Evolutionary conservation across 2,329 filamentous ascomycete genomes (phyloP).

Genomic region (Colletotrichum tamarilloi): DNA sequence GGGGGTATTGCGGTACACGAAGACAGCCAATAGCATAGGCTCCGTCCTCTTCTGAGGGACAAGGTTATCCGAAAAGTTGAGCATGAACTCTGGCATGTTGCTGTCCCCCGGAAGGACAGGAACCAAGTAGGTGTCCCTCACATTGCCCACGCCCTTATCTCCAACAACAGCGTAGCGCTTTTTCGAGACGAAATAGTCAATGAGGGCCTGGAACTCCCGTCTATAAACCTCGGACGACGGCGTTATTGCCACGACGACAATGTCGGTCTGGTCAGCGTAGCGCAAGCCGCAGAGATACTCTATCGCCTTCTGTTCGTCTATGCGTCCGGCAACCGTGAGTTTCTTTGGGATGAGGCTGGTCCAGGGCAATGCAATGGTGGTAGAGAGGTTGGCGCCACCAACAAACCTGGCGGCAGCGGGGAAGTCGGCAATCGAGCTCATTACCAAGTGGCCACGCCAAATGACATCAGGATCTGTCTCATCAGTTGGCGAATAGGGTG

Average conservation of each 20-base stretch:
- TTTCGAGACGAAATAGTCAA: constrained; percentile 86
- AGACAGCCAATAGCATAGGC: constrained; percentile 83
- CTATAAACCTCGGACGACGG: constrained; percentile 70
- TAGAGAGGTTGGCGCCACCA: constrained; percentile 83
- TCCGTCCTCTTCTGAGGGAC: constrained; percentile 79
- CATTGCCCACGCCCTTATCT: constrained; percentile 77
- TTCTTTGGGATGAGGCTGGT: constrained; percentile 77
- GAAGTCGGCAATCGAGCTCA: constrained; percentile 83
- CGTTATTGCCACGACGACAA: constrained; percentile 81
- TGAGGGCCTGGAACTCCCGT: constrained; percentile 78
- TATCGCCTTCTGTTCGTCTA: constrained; percentile 84
- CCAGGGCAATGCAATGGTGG: constrained; percentile 69
- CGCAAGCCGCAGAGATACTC: constrained; percentile 91
- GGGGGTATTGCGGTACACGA: constrained; percentile 80
- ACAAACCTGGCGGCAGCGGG: constrained; percentile 83
- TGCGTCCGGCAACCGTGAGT: constrained; percentile 80
- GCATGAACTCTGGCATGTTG: constrained; percentile 85
- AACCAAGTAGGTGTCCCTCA: constrained; percentile 92
- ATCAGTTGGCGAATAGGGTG: constrained; percentile 85
- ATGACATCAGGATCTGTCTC: constrained; percentile 77
- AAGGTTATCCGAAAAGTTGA: constrained; percentile 86
- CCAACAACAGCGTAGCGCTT: constrained; percentile 89
- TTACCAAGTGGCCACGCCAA: constrained; percentile 81
- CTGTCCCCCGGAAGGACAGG: constrained; percentile 80
- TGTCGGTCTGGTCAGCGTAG: constrained; percentile 84